Evolutionary conservation across 495 filamentous ascomycete species (phyloP), one percentile per base, ranked within the genome.

Genomic region (Neurospora sp.): DNA sequence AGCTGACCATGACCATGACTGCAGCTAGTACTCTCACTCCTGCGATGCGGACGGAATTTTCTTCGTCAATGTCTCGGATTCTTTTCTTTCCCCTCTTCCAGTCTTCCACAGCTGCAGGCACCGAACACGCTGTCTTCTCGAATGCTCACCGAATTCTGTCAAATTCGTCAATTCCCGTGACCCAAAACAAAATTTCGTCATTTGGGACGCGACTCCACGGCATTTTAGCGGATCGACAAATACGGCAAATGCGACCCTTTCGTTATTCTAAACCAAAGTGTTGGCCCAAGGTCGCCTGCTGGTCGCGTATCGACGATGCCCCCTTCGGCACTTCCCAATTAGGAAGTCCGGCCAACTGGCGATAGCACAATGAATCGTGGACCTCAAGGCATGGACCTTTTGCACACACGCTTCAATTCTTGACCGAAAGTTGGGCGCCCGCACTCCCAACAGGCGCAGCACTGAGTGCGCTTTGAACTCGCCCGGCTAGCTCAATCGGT

Each of bases 401-500:
- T 54, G 46, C 46, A 31, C 48, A 59, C 46, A 54, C 48, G 23
- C 48, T 59, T 37, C 31, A 31, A 31, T 4, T 66, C 27, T 35
- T 66, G 54, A 66, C 54, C 27, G 54, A 66, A 66, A 66, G 54
- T 66, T 66, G 54, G 5, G 54, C 27, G n/a, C n/a, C n/a, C n/a
- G n/a, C n/a, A n/a, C 27, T 66, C 27, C 31, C 14, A 66, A 66
- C 27, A 31, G 23, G 11, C 31, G 48, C 48, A 54, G 46, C n/a
- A 62, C 54, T 62, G n/a, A n/a, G n/a, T n/a, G 54, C 54, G 54
- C 54, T 31, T 62, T 54, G 46, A 54, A 62, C 48, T 59, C 48
- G 70, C 70, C 70, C 70, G 77, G 87, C 86, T 90, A 90, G 87
- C 88, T 90, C 88, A 90, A 89, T 90, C 88, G 88, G 88, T 88